phyloP scores from a whole-genome alignment of 139 green algal species.

The Micractinium conductrix region DNA sequence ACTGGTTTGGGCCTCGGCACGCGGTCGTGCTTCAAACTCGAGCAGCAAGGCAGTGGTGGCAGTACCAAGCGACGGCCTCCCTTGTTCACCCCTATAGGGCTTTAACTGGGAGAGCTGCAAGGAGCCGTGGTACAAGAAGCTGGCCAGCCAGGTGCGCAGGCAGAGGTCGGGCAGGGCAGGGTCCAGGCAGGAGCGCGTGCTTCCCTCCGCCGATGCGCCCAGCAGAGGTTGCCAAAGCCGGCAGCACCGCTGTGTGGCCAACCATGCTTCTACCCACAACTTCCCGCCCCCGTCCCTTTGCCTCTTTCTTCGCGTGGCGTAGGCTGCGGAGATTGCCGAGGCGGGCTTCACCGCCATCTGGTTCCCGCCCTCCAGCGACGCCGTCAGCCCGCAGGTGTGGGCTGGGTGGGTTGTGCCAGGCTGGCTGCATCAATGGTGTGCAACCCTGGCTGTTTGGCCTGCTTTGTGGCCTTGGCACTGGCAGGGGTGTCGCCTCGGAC shows the following conservation, averaged over 20 bases:
- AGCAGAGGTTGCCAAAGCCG: no score
- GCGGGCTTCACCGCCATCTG: constrained; percentile 92
- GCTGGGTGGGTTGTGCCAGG: no score
- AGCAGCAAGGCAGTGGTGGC: no score
- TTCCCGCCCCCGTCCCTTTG: background rate
- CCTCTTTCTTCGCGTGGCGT: background rate
- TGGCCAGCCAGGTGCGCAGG: constrained; percentile 21
- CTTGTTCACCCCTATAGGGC: no score
- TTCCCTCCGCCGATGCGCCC: no score
- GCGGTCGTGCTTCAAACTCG: no score
- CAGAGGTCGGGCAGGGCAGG: no score
- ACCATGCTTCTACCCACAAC: background rate
- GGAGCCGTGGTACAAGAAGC: constrained; percentile 66
- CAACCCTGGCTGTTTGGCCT: background rate
- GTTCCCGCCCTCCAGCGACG: constrained; percentile 93
- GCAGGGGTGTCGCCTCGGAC: no score
- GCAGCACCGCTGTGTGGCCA: background rate
- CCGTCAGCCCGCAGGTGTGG: constrained; percentile 77
- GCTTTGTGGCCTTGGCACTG: no score
- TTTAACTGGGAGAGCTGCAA: constrained; percentile 97
- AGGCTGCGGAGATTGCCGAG: constrained; percentile 73
- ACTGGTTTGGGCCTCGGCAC: no score
- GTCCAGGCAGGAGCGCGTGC: no score
- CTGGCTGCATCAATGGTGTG: background rate
- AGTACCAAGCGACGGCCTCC: no score